These are phyloP conservation scores for Candida krabiensis DNA, from an alignment of 805 yeast genomes.

Conservation along the genomic window DNA sequence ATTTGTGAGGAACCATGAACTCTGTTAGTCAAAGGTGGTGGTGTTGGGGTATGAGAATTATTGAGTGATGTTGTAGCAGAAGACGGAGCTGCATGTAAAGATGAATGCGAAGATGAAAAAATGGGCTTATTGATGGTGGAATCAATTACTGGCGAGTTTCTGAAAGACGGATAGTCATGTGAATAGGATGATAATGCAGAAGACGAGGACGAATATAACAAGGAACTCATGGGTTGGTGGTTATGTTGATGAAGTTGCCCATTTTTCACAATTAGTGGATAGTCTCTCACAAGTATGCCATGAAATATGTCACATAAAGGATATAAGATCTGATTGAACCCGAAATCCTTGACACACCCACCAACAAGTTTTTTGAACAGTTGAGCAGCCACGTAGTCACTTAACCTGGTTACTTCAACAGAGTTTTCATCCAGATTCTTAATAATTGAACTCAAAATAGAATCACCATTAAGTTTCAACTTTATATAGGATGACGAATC, in stretches of 20 bases:
- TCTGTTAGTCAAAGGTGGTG: conserved; percentile 9
- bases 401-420: conserved; percentile 35
- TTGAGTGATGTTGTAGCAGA: conserved; percentile 5
- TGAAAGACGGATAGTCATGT: conserved; percentile 8
- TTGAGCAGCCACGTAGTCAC: conserved; percentile 53
- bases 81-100: conserved; percentile 6
- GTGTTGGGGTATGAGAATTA: conserved; percentile 1
- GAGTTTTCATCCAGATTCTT: conserved; percentile 45
- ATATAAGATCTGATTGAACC: conserved; percentile 67
- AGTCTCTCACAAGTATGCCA: conserved; percentile 57
- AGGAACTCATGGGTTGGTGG: conserved; percentile 5
- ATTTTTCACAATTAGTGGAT: conserved; percentile 57
- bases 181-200: conserved; percentile 7
- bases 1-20: background rate
- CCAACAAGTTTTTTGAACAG: conserved; percentile 63
- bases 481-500: conserved; percentile 53
- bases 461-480: conserved; percentile 36
- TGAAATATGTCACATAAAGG: conserved; percentile 70
- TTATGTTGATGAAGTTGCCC: conserved; percentile 5
- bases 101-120: conserved; percentile 7
- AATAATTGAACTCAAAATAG: conserved; percentile 44
- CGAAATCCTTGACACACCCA: conserved; percentile 74
- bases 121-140: conserved; percentile 18
- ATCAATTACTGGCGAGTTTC: conserved; percentile 15
- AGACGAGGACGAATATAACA: conserved; percentile 4